A percentile compares a stretch with the other conserved stretches of the same genome.
These are phyloP conservation scores for Leishmania martiniquensis DNA, from an alignment of 208 protist species.

Conservation along the genomic window DNA sequence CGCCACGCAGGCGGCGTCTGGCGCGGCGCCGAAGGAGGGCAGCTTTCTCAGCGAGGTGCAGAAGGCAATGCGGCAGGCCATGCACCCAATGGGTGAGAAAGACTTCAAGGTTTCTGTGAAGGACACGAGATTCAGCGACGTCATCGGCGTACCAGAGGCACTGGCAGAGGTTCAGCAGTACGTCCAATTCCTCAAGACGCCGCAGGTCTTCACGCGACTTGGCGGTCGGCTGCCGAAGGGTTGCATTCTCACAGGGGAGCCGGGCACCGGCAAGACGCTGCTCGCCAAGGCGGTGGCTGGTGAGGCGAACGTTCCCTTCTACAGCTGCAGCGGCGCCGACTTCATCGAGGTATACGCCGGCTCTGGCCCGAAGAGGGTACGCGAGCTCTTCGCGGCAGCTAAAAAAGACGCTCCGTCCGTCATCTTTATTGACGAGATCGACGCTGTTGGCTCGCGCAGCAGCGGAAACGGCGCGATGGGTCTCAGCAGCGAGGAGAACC, in stretches of 20 bases:
- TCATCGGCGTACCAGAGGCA: constrained; percentile 94
- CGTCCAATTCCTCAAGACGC: constrained; percentile 95
- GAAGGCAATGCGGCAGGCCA: constrained; percentile 66
- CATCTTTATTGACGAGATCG: constrained; percentile 99
- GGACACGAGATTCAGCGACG: constrained; percentile 85
- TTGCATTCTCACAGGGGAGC: constrained; percentile 95
- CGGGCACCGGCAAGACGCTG: constrained; percentile 97
- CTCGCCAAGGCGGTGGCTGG: constrained; percentile 92
- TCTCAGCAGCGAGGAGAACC: constrained; percentile 85
- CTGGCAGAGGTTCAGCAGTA: constrained; percentile 96
- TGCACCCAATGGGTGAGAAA: constrained; percentile 69
- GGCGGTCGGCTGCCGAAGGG: constrained; percentile 97
- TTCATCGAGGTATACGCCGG: constrained; percentile 99
- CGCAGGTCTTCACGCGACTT: constrained; percentile 93
- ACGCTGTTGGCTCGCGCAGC: constrained; percentile 94
- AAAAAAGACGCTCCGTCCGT: constrained; percentile 94
- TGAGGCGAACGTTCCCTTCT: constrained; percentile 96
- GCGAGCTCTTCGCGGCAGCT: constrained; percentile 94
- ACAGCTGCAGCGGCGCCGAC: constrained; percentile 93
- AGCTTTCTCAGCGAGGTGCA: constrained; percentile 57
- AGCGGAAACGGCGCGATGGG: constrained; percentile 68
- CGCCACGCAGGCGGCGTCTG: constrained; percentile 27
- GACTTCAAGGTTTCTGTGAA: constrained; percentile 82
- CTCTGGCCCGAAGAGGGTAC: constrained; percentile 94
- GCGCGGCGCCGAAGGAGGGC: constrained; percentile 20